Percentiles rank a stretch among this genome's conserved stretches.
phyloP scores from a whole-genome alignment of 2,329 filamentous ascomycete species.

The Boeremia lycopersici region DNA sequence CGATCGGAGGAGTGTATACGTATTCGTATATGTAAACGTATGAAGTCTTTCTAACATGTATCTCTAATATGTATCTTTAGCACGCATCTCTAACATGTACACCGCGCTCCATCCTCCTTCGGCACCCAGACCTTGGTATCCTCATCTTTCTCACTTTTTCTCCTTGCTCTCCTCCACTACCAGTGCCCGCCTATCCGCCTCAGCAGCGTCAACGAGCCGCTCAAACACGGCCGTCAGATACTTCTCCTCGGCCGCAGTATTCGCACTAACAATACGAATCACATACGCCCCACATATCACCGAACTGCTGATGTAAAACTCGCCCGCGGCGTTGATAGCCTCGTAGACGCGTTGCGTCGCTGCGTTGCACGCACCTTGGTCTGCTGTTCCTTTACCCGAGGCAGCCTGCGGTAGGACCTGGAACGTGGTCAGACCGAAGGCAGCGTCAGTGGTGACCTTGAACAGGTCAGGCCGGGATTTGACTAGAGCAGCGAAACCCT shows the following conservation, averaged over 20 bases:
- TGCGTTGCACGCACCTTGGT: constrained; percentile 58
- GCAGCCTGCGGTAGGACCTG: constrained; percentile 52
- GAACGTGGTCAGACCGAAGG: constrained; percentile 83
- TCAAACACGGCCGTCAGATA: constrained; percentile 77
- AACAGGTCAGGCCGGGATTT: constrained; percentile 71
- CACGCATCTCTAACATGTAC: too few species aligned
- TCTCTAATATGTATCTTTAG: too few species aligned
- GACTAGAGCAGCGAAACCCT: constrained; percentile 70
- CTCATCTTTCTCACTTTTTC: too few species aligned
- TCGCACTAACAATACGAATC: constrained; percentile 81
- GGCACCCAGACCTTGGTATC: too few species aligned
- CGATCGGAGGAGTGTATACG: too few species aligned
- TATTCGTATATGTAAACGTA: too few species aligned
- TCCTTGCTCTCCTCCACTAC: background rate
- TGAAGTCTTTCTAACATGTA: too few species aligned
- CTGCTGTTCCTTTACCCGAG: too few species aligned
- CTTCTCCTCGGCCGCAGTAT: constrained; percentile 70
- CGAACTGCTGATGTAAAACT: constrained; percentile 82
- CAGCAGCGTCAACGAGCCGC: constrained; percentile 68
- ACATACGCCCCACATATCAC: constrained; percentile 75
- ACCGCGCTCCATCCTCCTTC: too few species aligned
- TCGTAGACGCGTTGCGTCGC: constrained; percentile 79
- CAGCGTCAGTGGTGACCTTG: constrained; percentile 72
- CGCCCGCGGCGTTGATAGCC: constrained; percentile 71
- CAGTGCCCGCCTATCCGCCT: constrained; percentile 50